Evolutionary conservation across 768 basidiomycete species (phyloP), one percentile per base, ranked within the genome.

Genomic region (Psilocybe subaeruginosa): DNA sequence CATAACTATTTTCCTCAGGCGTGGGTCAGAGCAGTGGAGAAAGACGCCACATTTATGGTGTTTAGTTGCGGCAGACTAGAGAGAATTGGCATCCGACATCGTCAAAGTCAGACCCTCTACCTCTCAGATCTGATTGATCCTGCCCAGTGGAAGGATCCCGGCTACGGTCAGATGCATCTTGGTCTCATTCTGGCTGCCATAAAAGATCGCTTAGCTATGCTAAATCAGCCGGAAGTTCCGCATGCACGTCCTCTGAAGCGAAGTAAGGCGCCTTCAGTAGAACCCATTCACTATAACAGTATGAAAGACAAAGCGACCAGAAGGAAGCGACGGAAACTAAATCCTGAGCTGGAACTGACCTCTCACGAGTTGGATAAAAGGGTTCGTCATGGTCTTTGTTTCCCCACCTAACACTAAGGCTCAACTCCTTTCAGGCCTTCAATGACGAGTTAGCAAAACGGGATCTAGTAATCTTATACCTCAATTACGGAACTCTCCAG

Each of bases 71-170:
- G 64, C 4, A 52, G 46, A 16, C 30, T 52, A 8, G 64, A 65
- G 23, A 33, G 58, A 4, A 59, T 65, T 31, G 57, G 54, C 3
- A 56, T 62, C 37, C 64, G 64, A 7, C 60, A 59, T 14, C 51
- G 64, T 12, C 49, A 57, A 27, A 52, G 30, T 5, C 60, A 65
- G 16, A 65, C 61, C 4, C 39, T 65, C 1, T 62, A 47, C 17
- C 19, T 65, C 3, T 65, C 64, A 8, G 48, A 48, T 8, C 12
- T 59, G 3, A 62, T 62, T 2, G 29, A 23, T 8, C 52, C 62
- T 78, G 6, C 73, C 75, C 17, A 74, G 78, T 49, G 8, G 29
- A n/a, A 1, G 14, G 12, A 29, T 4, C 50, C 50, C 2, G 14
- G 31, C 14, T 54, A 54, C 12, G 8, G 31, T 4, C 30, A 54